Evolutionary conservation across 2,329 filamentous ascomycete genomes (phyloP).

Genomic region (Aphanocladium album): DNA sequence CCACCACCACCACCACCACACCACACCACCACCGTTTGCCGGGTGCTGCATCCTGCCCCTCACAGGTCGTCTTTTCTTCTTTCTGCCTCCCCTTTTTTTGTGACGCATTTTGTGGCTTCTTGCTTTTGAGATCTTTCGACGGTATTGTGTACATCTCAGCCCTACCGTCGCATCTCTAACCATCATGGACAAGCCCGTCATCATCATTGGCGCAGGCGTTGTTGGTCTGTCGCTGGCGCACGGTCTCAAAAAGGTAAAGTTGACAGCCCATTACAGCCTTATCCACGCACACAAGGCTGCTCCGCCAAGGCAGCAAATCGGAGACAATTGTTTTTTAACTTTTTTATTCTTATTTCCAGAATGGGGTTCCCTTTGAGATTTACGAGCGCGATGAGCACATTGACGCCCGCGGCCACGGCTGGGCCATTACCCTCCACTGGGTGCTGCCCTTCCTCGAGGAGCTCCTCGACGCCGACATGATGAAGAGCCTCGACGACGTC

Average conservation of each 20-base stretch:
- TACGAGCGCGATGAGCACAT: conserved; percentile 27
- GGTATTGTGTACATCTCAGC: not conserved
- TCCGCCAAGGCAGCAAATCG: not conserved
- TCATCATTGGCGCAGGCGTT: conserved; percentile 34
- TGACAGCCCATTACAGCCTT: not conserved
- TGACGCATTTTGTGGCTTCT: too few relatives aligned
- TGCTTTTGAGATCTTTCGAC: not conserved
- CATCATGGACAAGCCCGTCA: conserved; percentile 22
- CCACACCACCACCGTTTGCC: not conserved
- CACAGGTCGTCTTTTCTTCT: not conserved
- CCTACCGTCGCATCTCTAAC: not conserved
- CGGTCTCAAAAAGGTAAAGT: conserved; percentile 28
- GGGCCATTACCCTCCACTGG: conserved; percentile 59
- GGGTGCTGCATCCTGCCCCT: not conserved
- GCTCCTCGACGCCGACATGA: conserved; percentile 21
- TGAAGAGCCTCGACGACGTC: conserved; percentile 21
- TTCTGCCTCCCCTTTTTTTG: not conserved
- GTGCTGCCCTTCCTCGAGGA: conserved; percentile 32
- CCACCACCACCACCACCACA: too few relatives aligned
- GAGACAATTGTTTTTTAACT: not conserved
- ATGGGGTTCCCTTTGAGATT: conserved; percentile 26
- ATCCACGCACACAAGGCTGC: not conserved
- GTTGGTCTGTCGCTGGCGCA: conserved; percentile 34
- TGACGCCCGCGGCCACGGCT: conserved; percentile 39
- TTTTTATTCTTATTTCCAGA: conserved; percentile 18